Conservation (phyloP, 805 yeast species). For the Komagataella populi region DNA sequence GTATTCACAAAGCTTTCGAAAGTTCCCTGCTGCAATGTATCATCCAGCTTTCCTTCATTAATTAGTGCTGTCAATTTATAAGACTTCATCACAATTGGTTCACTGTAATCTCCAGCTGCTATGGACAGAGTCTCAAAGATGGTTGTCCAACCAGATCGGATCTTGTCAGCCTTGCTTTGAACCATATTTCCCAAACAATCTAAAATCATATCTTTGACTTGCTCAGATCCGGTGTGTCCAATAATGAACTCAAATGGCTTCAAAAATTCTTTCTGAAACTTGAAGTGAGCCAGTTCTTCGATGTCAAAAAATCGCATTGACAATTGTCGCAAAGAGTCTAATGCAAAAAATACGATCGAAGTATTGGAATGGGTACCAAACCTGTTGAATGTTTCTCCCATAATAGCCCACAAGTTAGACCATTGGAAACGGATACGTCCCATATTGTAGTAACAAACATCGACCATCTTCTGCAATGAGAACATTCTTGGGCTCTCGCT, state of each 20-base stretch:
- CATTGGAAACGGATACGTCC: conserved; percentile 91
- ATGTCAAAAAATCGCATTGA: conserved; percentile 85
- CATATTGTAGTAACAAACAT: conserved; percentile 96
- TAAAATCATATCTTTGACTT: conserved; percentile 77
- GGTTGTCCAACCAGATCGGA: conserved; percentile 92
- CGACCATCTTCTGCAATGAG: conserved; percentile 90
- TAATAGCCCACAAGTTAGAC: conserved; percentile 89
- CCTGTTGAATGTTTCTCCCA: conserved; percentile 79
- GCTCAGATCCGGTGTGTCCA: conserved; percentile 46
- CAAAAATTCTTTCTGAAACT: conserved; percentile 87
- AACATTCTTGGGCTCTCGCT: conserved; percentile 80
- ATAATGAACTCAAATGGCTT: conserved; percentile 80
- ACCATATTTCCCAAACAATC: conserved; percentile 86
- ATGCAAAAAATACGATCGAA: conserved; percentile 75
- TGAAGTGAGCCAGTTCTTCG: conserved; percentile 91
- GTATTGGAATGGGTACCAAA: conserved; percentile 73
- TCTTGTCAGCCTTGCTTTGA: conserved; percentile 52
- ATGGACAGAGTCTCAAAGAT: conserved; percentile 66
- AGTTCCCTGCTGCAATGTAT: conserved; percentile 59
- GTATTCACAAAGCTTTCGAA: conserved; percentile 56
- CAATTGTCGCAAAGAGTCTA: conserved; percentile 87
- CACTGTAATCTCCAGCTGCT: conserved; percentile 52
- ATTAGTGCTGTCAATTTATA: conserved; percentile 51
- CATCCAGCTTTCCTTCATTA: conserved; percentile 44
- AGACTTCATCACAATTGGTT: conserved; percentile 47